These are phyloP conservation scores for Colletotrichum sp. DNA, from an alignment of 2,329 filamentous ascomycete species.

Conservation along the genomic window DNA sequence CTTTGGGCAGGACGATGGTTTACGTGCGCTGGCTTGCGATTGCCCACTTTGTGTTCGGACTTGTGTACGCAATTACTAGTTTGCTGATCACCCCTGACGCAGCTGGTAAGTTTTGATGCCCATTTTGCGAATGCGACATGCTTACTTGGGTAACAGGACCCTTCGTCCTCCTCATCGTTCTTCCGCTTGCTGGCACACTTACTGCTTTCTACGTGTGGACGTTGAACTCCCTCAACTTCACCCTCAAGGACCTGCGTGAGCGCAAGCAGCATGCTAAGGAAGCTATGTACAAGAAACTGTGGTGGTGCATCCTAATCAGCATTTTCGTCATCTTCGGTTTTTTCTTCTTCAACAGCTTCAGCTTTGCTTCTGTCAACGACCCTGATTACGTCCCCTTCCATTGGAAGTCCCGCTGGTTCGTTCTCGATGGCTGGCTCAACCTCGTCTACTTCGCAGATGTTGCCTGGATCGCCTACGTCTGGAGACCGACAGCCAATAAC, in stretches of 20 bases:
- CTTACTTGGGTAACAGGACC: conserved; percentile 59
- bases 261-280: conserved; percentile 94
- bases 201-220: conserved; percentile 99
- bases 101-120: conserved; percentile 57
- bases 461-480: conserved; percentile 90
- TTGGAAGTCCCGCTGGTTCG: conserved; percentile 97
- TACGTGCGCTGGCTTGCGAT: conserved; percentile 90
- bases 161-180: conserved; percentile 88
- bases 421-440: conserved; percentile 97
- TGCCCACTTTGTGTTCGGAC: conserved; percentile 91
- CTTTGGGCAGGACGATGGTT: conserved; percentile 90
- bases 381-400: conserved; percentile 94
- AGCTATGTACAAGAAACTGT: conserved; percentile 96
- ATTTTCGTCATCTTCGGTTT: conserved; percentile 97
- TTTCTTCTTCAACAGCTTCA: conserved; percentile 98
- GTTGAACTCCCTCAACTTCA: conserved; percentile 90
- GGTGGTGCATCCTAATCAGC: conserved; percentile 94
- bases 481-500: conserved; percentile 96
- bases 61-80: conserved; percentile 91
- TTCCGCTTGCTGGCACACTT: conserved; percentile 88
- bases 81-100: conserved; percentile 88
- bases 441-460: conserved; percentile 95
- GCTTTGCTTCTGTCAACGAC: conserved; percentile 83
- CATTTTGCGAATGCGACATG: background rate
- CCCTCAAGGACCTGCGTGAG: conserved; percentile 94